Evolutionary conservation across 106 monocot species (phyloP).

Genomic region (Alisma plantagoaquatica): DNA sequence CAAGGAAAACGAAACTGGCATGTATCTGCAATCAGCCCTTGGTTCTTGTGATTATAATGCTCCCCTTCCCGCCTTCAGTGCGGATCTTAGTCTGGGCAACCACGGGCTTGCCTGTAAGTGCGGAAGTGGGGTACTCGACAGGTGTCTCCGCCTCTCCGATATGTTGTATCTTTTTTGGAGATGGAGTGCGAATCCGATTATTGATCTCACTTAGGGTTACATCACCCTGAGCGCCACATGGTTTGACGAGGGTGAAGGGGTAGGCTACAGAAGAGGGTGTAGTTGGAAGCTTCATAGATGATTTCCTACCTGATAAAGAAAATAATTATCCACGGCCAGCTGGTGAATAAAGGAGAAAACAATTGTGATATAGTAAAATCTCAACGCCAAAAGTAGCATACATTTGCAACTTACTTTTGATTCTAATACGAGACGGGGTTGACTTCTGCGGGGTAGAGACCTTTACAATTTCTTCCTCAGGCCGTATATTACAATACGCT

Average conservation of each 20-base stretch:
- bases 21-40: conserved; percentile 41
- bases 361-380: not conserved
- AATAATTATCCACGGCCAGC: not conserved
- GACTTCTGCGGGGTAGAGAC: conserved; percentile 18
- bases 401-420: conserved; percentile 25
- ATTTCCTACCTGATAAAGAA: conserved; percentile 34
- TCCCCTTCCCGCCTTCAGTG: conserved; percentile 85
- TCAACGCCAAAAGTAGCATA: not conserved
- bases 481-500: conserved; percentile 25
- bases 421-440: conserved; percentile 18
- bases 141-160: conserved; percentile 25
- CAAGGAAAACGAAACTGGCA: not conserved
- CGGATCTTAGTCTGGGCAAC: conserved; percentile 67
- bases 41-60: conserved; percentile 86
- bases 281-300: conserved; percentile 27
- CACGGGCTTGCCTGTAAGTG: conserved; percentile 80
- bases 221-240: conserved; percentile 61
- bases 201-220: conserved; percentile 78
- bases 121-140: conserved; percentile 41
- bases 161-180: conserved; percentile 20
- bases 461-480: conserved; percentile 22
- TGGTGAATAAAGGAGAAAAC: not conserved
- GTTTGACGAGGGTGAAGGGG: conserved; percentile 75
- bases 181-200: conserved; percentile 49
- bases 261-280: conserved; percentile 64